phyloP scores from a whole-genome alignment of 2,329 filamentous ascomycete species.

The Trichoderma harzianum region DNA sequence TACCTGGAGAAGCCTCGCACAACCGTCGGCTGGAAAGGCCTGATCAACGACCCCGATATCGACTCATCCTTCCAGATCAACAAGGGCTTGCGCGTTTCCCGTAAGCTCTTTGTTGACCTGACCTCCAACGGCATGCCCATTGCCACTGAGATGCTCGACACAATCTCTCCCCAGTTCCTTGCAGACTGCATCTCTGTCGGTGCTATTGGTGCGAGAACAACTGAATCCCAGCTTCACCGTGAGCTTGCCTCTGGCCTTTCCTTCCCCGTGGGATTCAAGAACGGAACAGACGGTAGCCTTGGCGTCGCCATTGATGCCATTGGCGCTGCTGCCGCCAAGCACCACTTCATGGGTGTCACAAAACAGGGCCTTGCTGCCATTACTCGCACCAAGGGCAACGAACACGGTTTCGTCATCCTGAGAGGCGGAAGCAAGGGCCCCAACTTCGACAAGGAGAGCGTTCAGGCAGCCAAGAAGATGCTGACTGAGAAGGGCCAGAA shows the following conservation, averaged over 20 bases:
- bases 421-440: conserved; percentile 87
- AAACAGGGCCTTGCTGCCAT: conserved; percentile 97
- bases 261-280: conserved; percentile 99
- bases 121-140: conserved; percentile 88
- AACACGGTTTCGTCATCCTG: conserved; percentile 96
- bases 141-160: conserved; percentile 97
- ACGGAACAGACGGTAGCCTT: conserved; percentile 91
- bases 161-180: conserved; percentile 96
- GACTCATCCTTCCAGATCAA: conserved; percentile 98
- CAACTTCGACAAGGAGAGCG: conserved; percentile 86
- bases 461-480: conserved; percentile 73
- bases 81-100: conserved; percentile 90
- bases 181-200: conserved; percentile 94
- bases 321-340: conserved; percentile 76
- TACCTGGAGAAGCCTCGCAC: conserved; percentile 99
- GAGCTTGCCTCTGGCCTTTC: conserved; percentile 92
- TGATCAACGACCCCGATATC: conserved; percentile 99
- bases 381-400: conserved; percentile 87
- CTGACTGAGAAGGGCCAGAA: conserved; percentile 79
- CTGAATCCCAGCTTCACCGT: conserved; percentile 92
- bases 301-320: conserved; percentile 94
- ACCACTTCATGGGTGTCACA: conserved; percentile 98
- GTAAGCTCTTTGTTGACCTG: conserved; percentile 89
- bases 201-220: conserved; percentile 92
- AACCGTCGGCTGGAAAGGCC: conserved; percentile 97